A percentile compares a stretch with the other conserved stretches of the same genome.
Conservation (phyloP, 1,139 yeast genomes). For the Geotrichum klebahnii region DNA sequence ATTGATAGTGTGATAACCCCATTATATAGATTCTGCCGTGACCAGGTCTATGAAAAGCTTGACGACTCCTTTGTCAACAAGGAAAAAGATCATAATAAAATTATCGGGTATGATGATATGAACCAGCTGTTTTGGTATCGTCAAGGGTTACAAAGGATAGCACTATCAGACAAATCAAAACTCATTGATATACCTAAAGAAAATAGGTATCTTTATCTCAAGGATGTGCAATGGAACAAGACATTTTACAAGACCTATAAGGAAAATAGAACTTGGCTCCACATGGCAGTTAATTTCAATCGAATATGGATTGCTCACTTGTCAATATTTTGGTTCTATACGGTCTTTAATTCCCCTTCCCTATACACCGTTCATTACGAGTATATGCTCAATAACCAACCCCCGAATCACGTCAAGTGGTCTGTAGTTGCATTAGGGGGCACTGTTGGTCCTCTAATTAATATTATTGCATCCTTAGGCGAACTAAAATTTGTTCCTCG, state of each 20-base stretch:
- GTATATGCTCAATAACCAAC: constrained; percentile 58
- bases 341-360: constrained; percentile 72
- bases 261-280: constrained; percentile 76
- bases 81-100: constrained; percentile 62
- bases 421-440: constrained; percentile 73
- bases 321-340: constrained; percentile 76
- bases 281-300: constrained; percentile 69
- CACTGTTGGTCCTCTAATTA: constrained; percentile 58
- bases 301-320: constrained; percentile 81
- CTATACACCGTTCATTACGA: constrained; percentile 62
- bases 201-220: constrained; percentile 48
- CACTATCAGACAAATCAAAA: constrained; percentile 39
- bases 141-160: constrained; percentile 53
- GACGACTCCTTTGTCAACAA: constrained; percentile 46
- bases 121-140: constrained; percentile 83
- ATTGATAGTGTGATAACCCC: constrained; percentile 74
- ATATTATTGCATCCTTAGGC: constrained; percentile 56
- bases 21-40: constrained; percentile 56
- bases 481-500: constrained; percentile 68
- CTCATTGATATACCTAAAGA: constrained; percentile 46
- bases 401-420: constrained; percentile 58
- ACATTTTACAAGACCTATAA: constrained; percentile 67
- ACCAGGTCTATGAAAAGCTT: constrained; percentile 46
- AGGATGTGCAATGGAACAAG: constrained; percentile 57
- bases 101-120: constrained; percentile 82